Percentiles rank a stretch among this genome's conserved stretches.
These are phyloP conservation scores for Candida bentonensis DNA, from an alignment of 805 yeast genomes.

Conservation along the genomic window DNA sequence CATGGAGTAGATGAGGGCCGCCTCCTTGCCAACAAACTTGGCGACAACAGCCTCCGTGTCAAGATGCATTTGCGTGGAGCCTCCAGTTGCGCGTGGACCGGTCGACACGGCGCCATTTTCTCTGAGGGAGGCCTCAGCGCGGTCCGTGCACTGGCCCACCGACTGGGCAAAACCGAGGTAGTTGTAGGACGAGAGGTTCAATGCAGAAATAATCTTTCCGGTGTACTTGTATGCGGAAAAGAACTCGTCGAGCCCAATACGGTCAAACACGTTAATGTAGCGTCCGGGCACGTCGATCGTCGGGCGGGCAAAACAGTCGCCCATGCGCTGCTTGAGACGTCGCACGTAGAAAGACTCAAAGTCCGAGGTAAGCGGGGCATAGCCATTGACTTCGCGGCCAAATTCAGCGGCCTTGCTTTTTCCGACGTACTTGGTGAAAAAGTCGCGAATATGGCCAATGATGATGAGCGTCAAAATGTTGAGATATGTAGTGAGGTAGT, in stretches of 20 bases:
- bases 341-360: slow-evolving; percentile 90
- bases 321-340: slow-evolving; percentile 78
- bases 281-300: slow-evolving; percentile 98
- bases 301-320: slow-evolving; percentile 91
- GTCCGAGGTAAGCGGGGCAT: slow-evolving; percentile 91
- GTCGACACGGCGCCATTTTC: slow-evolving; percentile 65
- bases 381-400: slow-evolving; percentile 67
- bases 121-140: slow-evolving; percentile 48
- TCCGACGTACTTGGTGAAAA: slow-evolving; percentile 61
- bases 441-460: slow-evolving; percentile 84
- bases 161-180: slow-evolving; percentile 96
- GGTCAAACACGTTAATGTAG: slow-evolving; percentile 64
- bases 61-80: slow-evolving; percentile 60
- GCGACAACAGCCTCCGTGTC: slow-evolving; percentile 71
- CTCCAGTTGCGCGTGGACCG: slow-evolving; percentile 62
- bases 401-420: slow-evolving; percentile 45
- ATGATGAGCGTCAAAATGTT: slow-evolving; percentile 73
- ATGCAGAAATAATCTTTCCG: slow-evolving; percentile 62
- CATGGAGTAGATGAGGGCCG: slow-evolving; percentile 73
- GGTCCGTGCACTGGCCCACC: slow-evolving; percentile 78
- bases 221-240: slow-evolving; percentile 55
- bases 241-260: slow-evolving; percentile 37
- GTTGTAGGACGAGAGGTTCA: slow-evolving; percentile 82
- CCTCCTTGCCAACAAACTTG: slow-evolving; percentile 80
- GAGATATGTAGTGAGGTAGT: slow-evolving; percentile 69